Percentiles rank a stretch among this genome's conserved stretches.
Conservation (phyloP, 768 basidiomycete genomes). For the Candolleomyces eurysporus region DNA sequence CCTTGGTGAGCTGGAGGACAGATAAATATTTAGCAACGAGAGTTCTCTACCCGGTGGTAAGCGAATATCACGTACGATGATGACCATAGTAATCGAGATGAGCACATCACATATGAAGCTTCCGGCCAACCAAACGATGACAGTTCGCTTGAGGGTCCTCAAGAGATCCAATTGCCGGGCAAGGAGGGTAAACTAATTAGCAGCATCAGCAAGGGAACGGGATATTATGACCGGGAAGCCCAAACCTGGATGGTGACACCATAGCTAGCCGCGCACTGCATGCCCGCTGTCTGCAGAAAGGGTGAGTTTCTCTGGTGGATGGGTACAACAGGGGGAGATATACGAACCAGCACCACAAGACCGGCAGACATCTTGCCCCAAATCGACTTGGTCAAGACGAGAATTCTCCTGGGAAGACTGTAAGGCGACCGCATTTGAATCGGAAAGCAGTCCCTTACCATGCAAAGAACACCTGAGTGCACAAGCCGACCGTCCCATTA, state of each 20-base stretch:
- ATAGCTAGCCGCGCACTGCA: not conserved
- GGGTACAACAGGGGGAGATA: not conserved
- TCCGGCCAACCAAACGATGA: slow-evolving; percentile 2
- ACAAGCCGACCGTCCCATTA: slow-evolving; percentile 1
- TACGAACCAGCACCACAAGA: not conserved
- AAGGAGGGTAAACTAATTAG: not conserved
- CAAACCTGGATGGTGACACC: not conserved
- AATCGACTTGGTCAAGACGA: not conserved
- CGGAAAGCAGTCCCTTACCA: not conserved
- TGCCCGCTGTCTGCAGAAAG: not conserved
- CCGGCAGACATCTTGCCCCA: not conserved
- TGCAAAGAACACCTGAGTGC: slow-evolving; percentile 5
- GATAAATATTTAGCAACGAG: too few relatives aligned
- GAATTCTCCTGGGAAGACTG: not conserved
- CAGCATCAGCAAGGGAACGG: too few relatives aligned
- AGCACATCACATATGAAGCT: not conserved
- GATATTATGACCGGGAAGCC: not conserved
- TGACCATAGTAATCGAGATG: slow-evolving; percentile 1
- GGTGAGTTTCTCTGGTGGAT: not conserved
- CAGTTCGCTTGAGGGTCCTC: not conserved
- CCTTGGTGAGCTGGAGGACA: not conserved
- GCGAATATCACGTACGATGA: not conserved
- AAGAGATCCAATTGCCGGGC: not conserved
- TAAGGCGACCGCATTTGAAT: not conserved
- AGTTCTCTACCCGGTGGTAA: too few relatives aligned